Evolutionary conservation across 1,284 basidiomycete genomes (phyloP).

Genomic region (Trichosporon coremiiforme): DNA sequence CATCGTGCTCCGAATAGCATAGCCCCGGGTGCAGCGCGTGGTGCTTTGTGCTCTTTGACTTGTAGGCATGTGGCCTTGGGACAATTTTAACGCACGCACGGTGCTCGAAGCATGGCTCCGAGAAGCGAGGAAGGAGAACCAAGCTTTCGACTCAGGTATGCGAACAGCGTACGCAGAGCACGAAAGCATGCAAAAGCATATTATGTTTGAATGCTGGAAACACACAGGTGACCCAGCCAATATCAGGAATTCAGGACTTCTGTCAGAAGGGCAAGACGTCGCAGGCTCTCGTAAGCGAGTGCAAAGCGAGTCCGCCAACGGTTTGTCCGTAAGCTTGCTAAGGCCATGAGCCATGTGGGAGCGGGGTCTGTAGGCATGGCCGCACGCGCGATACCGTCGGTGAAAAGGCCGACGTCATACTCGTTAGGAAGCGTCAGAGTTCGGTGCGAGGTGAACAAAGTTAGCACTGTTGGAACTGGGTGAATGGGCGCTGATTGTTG

Average conservation of each 20-base stretch:
- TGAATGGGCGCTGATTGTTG: too few relatives aligned
- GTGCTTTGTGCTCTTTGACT: too few relatives aligned
- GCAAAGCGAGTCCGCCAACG: not conserved
- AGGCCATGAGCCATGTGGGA: not conserved
- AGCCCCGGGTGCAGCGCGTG: too few relatives aligned
- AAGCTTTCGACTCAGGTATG: too few relatives aligned
- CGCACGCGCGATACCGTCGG: not conserved
- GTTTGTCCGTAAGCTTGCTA: slow-evolving; percentile 3
- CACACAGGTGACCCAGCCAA: not conserved
- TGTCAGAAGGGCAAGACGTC: not conserved
- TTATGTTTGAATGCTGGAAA: not conserved
- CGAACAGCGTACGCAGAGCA: too few relatives aligned
- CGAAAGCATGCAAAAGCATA: not conserved
- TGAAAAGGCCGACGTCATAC: not conserved
- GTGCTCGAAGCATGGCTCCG: too few relatives aligned
- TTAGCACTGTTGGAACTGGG: not conserved
- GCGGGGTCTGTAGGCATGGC: not conserved
- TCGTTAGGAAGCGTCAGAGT: not conserved
- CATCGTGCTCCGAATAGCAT: not conserved
- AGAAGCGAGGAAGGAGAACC: too few relatives aligned
- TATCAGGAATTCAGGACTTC: not conserved
- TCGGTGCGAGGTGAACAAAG: not conserved
- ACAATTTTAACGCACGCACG: too few relatives aligned
- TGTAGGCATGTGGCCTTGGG: too few relatives aligned
- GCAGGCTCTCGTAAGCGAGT: not conserved